Evolutionary conservation across 2,329 filamentous ascomycete genomes (phyloP), one percentile per base, ranked within the genome.

Genomic region (Sarocladium oryzae): DNA sequence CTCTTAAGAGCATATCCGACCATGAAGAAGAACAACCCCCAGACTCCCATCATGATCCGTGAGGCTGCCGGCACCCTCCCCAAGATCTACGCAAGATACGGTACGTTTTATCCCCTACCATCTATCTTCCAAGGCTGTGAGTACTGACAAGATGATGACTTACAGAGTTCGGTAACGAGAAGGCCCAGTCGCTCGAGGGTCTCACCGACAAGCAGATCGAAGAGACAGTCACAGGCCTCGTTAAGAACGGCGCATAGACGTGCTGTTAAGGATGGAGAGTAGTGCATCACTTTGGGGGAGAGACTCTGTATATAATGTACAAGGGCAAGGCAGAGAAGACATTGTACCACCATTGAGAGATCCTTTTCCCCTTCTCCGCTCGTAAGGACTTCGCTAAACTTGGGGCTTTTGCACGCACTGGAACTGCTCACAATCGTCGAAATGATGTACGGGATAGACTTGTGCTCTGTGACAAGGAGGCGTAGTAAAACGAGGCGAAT

Each of bases 11-110:
- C 90, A 59, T 99, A 99, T 72, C 93, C 93, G 43, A 93, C 88
- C 54, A 97, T 99, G 92, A 99, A 99, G 84, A 95, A 95, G 79
- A 88, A 92, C 79, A 99, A 99, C 76, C 93, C 93, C 52, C 77
- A 88, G 70, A 91, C 81, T 46, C 93, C 93, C 51, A 97, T 99
- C 71, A 77, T 99, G 77, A 84, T 99, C 64, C 88, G 93, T 66
- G 93, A 97, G 77, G 93, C 92, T 50, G 75, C 82, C 60, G 89
- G 88, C 64, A 89, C 88, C 51, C 75, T 87, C 67, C 92, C 93
- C 57, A 86, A 83, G 69, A 82, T 99, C 57, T 97, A 86, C 71
- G 91, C 92, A 60, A 81, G 93, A 84, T 99, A 95, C 68, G 92
- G 89, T 95, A 70, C 56, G 65, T 32, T 18, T 41, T 5, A 7